Evolutionary conservation across 768 basidiomycete genomes (phyloP).

Genomic region (Daedaleopsis sinensis): DNA sequence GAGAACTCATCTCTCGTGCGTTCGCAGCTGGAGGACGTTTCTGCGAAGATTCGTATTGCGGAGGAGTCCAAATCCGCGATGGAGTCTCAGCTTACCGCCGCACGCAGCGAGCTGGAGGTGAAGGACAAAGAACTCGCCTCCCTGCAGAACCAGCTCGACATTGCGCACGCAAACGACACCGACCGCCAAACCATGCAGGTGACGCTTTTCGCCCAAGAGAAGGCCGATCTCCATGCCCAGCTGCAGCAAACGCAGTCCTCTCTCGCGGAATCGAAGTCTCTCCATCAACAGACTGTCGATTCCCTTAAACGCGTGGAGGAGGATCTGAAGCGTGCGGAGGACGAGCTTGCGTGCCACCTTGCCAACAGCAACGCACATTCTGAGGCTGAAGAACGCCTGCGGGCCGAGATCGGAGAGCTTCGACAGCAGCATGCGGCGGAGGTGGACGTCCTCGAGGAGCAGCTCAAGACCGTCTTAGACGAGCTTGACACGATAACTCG

Average conservation of each 20-base stretch:
- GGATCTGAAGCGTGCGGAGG: conserved; percentile 23
- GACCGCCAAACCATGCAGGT: conserved; percentile 14
- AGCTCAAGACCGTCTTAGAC: conserved; percentile 16
- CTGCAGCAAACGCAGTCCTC: conserved; percentile 17
- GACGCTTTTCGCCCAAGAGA: conserved; percentile 13
- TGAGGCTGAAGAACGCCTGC: conserved; percentile 13
- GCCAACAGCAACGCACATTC: conserved; percentile 14
- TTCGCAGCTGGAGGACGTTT: conserved; percentile 11
- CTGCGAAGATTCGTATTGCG: background rate
- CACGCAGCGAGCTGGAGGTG: conserved; percentile 5
- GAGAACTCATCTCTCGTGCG: conserved; percentile 7
- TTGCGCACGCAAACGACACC: conserved; percentile 6
- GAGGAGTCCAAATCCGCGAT: conserved; percentile 8
- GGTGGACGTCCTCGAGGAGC: conserved; percentile 16
- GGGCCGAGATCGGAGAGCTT: conserved; percentile 9
- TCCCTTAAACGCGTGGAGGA: conserved; percentile 12
- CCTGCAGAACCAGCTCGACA: conserved; percentile 13
- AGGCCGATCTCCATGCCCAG: conserved; percentile 20
- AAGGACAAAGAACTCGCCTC: conserved; percentile 13
- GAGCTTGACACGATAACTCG: conserved; percentile 24
- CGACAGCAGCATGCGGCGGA: conserved; percentile 14
- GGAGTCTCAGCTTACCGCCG: conserved; percentile 8
- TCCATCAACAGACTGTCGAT: conserved; percentile 9
- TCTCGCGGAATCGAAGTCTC: conserved; percentile 19
- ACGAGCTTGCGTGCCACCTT: conserved; percentile 21